Evolutionary conservation across 75 land plant genomes (phyloP).

Genomic region (Azolla pinnata): DNA sequence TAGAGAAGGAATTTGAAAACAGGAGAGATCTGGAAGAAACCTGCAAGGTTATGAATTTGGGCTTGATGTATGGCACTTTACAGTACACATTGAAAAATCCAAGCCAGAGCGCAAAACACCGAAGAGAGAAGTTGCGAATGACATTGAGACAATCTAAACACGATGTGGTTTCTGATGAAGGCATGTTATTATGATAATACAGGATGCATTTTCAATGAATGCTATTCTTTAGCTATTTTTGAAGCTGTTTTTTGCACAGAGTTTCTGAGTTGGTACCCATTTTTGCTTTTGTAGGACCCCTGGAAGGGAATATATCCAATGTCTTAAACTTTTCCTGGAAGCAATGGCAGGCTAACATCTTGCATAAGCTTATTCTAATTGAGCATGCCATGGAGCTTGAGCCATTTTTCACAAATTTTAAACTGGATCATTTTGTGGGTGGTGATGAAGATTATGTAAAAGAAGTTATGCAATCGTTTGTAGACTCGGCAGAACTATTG

Average conservation of each 20-base stretch:
- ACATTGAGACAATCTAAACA: slow-evolving; percentile 29
- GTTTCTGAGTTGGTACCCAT: too few relatives aligned
- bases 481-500: slow-evolving; percentile 39
- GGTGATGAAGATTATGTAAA: slow-evolving; percentile 54
- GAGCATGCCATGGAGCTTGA: slow-evolving; percentile 49
- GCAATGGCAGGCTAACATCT: slow-evolving; percentile 56
- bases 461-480: slow-evolving; percentile 29
- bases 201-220: neutral
- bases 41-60: slow-evolving; percentile 56
- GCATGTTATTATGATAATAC: neutral
- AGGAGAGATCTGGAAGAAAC: slow-evolving; percentile 39
- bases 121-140: slow-evolving; percentile 41
- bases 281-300: too few relatives aligned
- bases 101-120: slow-evolving; percentile 28
- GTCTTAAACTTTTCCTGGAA: slow-evolving; percentile 47
- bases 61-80: slow-evolving; percentile 49
- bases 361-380: slow-evolving; percentile 45
- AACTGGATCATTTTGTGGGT: slow-evolving; percentile 50
- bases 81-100: slow-evolving; percentile 33
- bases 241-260: neutral
- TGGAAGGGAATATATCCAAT: too few relatives aligned
- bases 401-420: slow-evolving; percentile 66
- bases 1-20: slow-evolving; percentile 52
- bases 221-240: neutral
- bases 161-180: slow-evolving; percentile 38